These are phyloP conservation scores for Malassezia dermatis DNA, from an alignment of 1,284 basidiomycete species.

Conservation along the genomic window DNA sequence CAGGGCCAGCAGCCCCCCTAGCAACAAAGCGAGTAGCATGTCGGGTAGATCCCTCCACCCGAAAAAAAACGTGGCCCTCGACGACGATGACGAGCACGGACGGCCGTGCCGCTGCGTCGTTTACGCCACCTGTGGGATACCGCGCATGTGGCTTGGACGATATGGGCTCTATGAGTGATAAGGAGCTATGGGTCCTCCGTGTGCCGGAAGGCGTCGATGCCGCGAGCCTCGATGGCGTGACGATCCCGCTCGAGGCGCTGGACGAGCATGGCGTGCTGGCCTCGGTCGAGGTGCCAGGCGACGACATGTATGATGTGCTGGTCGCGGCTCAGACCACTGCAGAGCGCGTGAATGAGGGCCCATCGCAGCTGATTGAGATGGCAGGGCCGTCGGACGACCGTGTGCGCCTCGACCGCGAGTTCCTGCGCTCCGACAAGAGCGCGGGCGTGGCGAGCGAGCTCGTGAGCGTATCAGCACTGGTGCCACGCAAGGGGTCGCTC, in stretches of 20 bases:
- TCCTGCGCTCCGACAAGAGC: slow-evolving; percentile 11
- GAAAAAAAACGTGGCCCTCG: not conserved
- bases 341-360: slow-evolving; percentile 13
- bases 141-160: not conserved
- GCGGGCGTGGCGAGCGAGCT: slow-evolving; percentile 25
- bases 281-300: slow-evolving; percentile 3
- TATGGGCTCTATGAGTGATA: not conserved
- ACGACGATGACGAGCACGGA: not conserved
- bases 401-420: slow-evolving; percentile 8
- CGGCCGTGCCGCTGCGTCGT: not conserved
- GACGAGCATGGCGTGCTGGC: slow-evolving; percentile 4
- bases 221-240: slow-evolving; percentile 23
- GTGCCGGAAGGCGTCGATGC: slow-evolving; percentile 15
- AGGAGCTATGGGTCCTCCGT: slow-evolving; percentile 16
- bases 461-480: slow-evolving; percentile 20
- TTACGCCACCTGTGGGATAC: slow-evolving; percentile 9
- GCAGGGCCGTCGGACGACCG: slow-evolving; percentile 14
- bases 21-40: not conserved
- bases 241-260: slow-evolving; percentile 6
- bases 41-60: not conserved
- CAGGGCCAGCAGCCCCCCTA: slow-evolving; percentile 19
- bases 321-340: slow-evolving; percentile 14
- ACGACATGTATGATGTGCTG: slow-evolving; percentile 22
- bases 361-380: slow-evolving; percentile 34
- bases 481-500: slow-evolving; percentile 17